phyloP scores from a whole-genome alignment of 2,329 filamentous ascomycete species.

The Diaporthe sp. region DNA sequence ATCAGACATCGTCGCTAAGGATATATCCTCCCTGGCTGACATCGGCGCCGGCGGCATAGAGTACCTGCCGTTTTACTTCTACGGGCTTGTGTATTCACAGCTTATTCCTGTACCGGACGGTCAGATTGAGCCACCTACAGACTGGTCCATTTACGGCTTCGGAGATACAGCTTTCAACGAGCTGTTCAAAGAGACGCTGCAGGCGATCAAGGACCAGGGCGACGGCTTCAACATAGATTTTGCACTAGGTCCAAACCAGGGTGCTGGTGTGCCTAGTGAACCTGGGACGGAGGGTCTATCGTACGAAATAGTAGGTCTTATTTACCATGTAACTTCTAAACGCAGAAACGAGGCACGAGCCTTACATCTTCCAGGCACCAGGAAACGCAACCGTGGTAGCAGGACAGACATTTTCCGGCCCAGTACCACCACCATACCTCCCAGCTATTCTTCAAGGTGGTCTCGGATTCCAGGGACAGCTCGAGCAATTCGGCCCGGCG shows the following conservation, averaged over 20 bases:
- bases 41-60: constrained; percentile 30
- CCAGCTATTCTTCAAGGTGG: constrained; percentile 17
- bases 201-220: constrained; percentile 45
- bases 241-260: constrained; percentile 57
- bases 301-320: constrained; percentile 9
- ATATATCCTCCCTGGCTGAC: constrained; percentile 15
- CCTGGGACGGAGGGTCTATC: constrained; percentile 15
- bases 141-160: constrained; percentile 43
- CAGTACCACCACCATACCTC: constrained; percentile 14
- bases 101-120: not conserved
- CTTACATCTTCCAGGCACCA: constrained; percentile 29
- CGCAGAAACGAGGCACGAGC: constrained; percentile 26
- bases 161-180: constrained; percentile 44
- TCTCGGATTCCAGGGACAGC: not conserved
- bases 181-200: constrained; percentile 38
- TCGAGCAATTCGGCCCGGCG: constrained; percentile 9
- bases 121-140: constrained; percentile 16
- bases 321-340: constrained; percentile 48
- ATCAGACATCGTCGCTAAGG: constrained; percentile 21
- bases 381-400: constrained; percentile 14
- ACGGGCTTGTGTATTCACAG: constrained; percentile 11
- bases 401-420: constrained; percentile 16
- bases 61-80: constrained; percentile 29
- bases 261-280: constrained; percentile 50
- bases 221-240: constrained; percentile 55